These are phyloP conservation scores for Vicia faba DNA, from an alignment of 306 rosid species.

Conservation along the genomic window DNA sequence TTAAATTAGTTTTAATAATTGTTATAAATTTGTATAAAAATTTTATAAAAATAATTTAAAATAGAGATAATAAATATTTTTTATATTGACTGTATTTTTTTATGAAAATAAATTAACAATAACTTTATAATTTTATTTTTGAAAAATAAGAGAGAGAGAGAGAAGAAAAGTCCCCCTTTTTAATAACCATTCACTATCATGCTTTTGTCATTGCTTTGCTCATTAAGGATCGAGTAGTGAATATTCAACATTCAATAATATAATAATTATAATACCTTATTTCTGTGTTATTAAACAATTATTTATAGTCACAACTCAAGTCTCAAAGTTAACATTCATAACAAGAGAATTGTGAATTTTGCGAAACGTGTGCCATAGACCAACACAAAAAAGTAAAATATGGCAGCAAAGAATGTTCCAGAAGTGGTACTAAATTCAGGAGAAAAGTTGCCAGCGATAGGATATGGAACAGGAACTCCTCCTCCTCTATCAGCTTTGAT, in stretches of 20 bases:
- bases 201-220: not conserved
- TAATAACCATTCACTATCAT: not conserved
- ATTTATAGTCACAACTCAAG: not conserved
- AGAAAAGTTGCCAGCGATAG: conserved; percentile 28
- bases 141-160: not conserved
- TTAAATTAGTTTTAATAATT: too few relatives aligned
- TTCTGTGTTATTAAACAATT: too few relatives aligned
- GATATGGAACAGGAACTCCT: conserved; percentile 24
- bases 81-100: too few relatives aligned
- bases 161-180: not conserved
- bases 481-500: conserved; percentile 24
- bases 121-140: not conserved
- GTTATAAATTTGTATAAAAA: too few relatives aligned
- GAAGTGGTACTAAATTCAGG: conserved; percentile 29
- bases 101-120: too few relatives aligned
- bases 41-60: too few relatives aligned
- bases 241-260: not conserved
- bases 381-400: not conserved
- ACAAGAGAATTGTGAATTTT: not conserved
- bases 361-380: not conserved
- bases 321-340: not conserved
- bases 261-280: not conserved
- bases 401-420: conserved; percentile 19
- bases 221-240: not conserved
- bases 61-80: too few relatives aligned